Conservation (phyloP, 371 early-diverging fungal species). For the Mucor mucedo region DNA sequence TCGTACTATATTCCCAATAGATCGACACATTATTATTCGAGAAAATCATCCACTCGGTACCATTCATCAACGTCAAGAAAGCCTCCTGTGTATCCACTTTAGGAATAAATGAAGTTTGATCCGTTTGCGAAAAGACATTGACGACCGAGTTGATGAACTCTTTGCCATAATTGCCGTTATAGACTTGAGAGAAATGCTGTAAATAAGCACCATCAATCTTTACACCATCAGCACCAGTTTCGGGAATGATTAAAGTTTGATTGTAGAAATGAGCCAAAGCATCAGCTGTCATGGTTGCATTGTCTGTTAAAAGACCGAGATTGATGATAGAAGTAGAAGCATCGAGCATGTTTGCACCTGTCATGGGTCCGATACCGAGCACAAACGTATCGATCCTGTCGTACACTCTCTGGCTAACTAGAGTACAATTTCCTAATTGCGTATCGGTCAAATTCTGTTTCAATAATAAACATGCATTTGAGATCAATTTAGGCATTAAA, state of each 20-base stretch:
- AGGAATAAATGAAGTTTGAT: conserved; percentile 17
- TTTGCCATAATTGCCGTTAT: conserved; percentile 36
- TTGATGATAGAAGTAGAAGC: conserved; percentile 25
- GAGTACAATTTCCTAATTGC: conserved; percentile 23
- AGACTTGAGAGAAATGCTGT: conserved; percentile 31
- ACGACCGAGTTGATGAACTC: conserved; percentile 30
- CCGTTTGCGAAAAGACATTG: conserved; percentile 17
- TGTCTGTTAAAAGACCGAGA: conserved; percentile 29
- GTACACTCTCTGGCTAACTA: conserved; percentile 17
- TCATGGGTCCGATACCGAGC: conserved; percentile 30
- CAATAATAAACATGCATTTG: conserved; percentile 29
- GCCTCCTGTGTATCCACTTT: conserved; percentile 18
- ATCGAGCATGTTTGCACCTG: conserved; percentile 36
- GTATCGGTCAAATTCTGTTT: conserved; percentile 19
- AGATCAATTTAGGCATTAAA: conserved; percentile 24
- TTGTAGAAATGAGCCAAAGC: conserved; percentile 29
- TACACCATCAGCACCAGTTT: conserved; percentile 27
- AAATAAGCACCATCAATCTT: conserved; percentile 35
- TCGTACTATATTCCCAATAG: conserved; percentile 32
- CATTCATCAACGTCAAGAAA: conserved; percentile 28
- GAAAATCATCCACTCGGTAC: conserved; percentile 40
- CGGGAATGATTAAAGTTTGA: conserved; percentile 18
- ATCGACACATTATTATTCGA: conserved; percentile 7
- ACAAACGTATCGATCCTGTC: conserved; percentile 23
- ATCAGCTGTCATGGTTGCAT: conserved; percentile 18